These are phyloP conservation scores for Boletus bicolor DNA, from an alignment of 768 basidiomycete species.

Conservation along the genomic window DNA sequence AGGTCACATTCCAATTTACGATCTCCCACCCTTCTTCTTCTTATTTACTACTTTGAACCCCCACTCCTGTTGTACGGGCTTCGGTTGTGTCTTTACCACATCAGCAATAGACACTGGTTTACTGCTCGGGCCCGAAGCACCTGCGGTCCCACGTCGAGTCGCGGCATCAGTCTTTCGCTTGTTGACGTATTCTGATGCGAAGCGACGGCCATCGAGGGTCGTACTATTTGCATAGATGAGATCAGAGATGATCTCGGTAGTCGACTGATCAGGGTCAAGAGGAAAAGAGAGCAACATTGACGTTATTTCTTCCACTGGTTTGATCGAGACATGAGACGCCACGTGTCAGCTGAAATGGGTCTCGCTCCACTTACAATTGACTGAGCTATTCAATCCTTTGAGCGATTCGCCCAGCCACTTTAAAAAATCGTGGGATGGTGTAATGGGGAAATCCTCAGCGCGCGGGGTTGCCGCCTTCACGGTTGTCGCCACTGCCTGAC, in stretches of 20 bases:
- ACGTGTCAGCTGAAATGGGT: background rate
- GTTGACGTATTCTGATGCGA: slow-evolving; percentile 87
- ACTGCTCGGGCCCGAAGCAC: slow-evolving; percentile 30
- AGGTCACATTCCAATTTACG: slow-evolving; percentile 32
- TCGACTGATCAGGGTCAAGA: slow-evolving; percentile 78
- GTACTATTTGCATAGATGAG: slow-evolving; percentile 93
- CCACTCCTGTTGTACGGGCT: slow-evolving; percentile 75
- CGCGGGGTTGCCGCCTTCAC: slow-evolving; percentile 33
- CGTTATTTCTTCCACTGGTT: slow-evolving; percentile 89
- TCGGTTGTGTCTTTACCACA: slow-evolving; percentile 87
- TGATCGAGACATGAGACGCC: slow-evolving; percentile 17
- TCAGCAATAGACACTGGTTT: slow-evolving; percentile 78
- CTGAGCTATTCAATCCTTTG: slow-evolving; percentile 60
- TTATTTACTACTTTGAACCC: slow-evolving; percentile 93
- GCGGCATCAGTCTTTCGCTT: slow-evolving; percentile 82
- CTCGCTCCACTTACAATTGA: slow-evolving; percentile 45
- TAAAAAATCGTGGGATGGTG: slow-evolving; percentile 87
- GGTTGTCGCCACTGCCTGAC: slow-evolving; percentile 37
- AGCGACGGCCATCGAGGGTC: slow-evolving; percentile 91
- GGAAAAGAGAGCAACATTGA: slow-evolving; percentile 95
- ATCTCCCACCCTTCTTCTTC: slow-evolving; percentile 81
- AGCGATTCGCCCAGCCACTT: slow-evolving; percentile 87
- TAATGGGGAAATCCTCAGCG: slow-evolving; percentile 58
- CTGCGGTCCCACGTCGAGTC: slow-evolving; percentile 45
- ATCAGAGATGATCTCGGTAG: slow-evolving; percentile 91